Base-by-base conservation (phyloP, 2,329 filamentous ascomycete species). In the Fusarium protoensiforme region DNA sequence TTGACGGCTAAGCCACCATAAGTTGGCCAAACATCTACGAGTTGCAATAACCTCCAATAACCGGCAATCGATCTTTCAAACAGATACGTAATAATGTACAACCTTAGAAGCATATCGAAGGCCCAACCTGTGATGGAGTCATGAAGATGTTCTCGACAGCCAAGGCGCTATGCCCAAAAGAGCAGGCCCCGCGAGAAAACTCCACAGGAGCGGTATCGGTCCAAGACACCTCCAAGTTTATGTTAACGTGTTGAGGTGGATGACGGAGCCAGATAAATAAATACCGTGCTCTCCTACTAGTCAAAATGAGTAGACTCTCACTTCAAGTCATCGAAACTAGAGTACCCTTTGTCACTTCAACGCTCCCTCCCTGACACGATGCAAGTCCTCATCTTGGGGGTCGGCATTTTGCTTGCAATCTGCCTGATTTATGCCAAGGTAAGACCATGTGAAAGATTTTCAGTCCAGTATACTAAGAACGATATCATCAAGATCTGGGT, bases 181-280 rank as follows among this genome's bases (percentile, higher is more conserved):
- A 62, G 59, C 33, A 62, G 59, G 46, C 33, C 59, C 46, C 31
- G 24, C 46, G 43, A 62, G 43, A 53, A 61, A 61, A 61, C 58
- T 61, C 58, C 58, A 22, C 58, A 53, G 10, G 27, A 31, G 18
- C 27, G 48, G 48, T 31, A 53, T 53, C 48, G 48, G 48, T 16
- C 2, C 48, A 31, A 53, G 18, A 20, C 48, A 31, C 27, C 43
- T 20, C 7, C 18, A 31, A 53, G 46, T n/a, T 13, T 20, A 18
- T 5, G 24, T 24, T 24, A 5, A 24, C 4, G 18, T 31, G 18
- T 31, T 0, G 11, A 29, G 16, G 43, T n/a, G 48, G 27, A 53
- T 31, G 48, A 31, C 48, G 7, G 27, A 9, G 24, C 9, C 11
- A 5, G 39, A 51, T 29, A 53, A 61, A 61, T 53, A 61, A 61